A percentile compares a stretch with the other conserved stretches of the same genome.
Conservation (phyloP, 2,329 filamentous ascomycete species). For the Rhytidhysteron rufulum region DNA sequence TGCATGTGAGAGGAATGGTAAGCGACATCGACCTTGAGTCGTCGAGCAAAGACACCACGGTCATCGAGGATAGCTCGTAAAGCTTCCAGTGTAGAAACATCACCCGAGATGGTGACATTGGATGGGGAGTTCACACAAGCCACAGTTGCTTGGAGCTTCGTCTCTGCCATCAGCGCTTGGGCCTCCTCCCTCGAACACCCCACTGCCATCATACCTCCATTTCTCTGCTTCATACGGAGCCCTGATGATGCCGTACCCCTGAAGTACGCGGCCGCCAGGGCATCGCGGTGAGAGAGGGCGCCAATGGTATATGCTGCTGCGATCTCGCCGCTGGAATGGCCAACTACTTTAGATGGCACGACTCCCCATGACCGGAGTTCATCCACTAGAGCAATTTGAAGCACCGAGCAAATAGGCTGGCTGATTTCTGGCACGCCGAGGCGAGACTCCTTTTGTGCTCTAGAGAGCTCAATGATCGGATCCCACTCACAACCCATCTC, state of each 20-base stretch:
- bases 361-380: constrained; percentile 9
- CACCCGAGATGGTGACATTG: background rate
- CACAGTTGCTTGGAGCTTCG: background rate
- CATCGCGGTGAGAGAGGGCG: constrained; percentile 3
- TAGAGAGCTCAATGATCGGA: constrained; percentile 8
- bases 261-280: constrained; percentile 6
- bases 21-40: background rate
- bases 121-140: constrained; percentile 28
- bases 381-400: constrained; percentile 12
- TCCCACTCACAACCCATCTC: constrained; percentile 19
- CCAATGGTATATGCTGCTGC: constrained; percentile 12
- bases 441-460: background rate
- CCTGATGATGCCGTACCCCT: constrained; percentile 3
- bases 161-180: background rate
- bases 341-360: constrained; percentile 5
- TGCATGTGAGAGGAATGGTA: background rate
- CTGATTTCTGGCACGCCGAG: constrained; percentile 5
- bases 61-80: background rate
- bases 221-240: background rate
- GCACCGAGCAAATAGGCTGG: constrained; percentile 10
- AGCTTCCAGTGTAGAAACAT: background rate
- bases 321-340: constrained; percentile 12
- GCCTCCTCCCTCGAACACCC: background rate
- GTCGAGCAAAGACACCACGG: background rate
- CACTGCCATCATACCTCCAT: background rate